Evolutionary conservation across 2,329 filamentous ascomycete species (phyloP), one percentile per base, ranked within the genome.

Genomic region (Nemania sp.): DNA sequence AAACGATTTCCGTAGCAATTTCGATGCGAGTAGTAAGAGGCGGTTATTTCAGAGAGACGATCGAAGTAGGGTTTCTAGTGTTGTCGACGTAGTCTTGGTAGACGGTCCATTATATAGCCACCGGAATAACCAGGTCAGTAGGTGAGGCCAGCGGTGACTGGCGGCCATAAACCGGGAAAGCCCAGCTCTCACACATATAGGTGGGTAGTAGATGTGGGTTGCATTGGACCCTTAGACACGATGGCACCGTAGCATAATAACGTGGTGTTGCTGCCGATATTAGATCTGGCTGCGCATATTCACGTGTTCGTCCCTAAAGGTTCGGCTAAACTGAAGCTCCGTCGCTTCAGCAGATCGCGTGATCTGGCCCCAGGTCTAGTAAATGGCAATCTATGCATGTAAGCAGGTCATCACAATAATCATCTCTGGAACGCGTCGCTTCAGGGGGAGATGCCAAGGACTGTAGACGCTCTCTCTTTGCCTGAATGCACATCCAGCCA

Each of bases 361-460:
- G 53, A 57, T 32, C 38, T 29, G n/a, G 22, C 47, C 41, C 49
- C 29, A 22, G 13, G 13, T 56, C 38, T 10, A 7, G 38, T 20
- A 53, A 13, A 65, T 13, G 35, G 6, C 11, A 47, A n/a, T 20
- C 49, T 49, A 38, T 53, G 22, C 56, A 54, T n/a, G 56, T 62
- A 56, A 66, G 58, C 45, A 52, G 24, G 27, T 52, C 52, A 51
- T 43, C 15, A 52, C 32, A 56, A 27, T 47, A 45, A 11, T 41
- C 52, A 24, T 13, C n/a, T 35, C 3, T 26, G 57, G 43, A 15
- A 38, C 43, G 22, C 27, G 49, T 62, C 29, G 18, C 32, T 57
- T 43, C 27, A 41, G 35, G 11, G 11, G 13, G 13, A 35, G 32
- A 3, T 41, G 11, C 35, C 35, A 41, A 10, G 13, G 3, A 41